A percentile compares a stretch with the other conserved stretches of the same genome.
These are phyloP conservation scores for Claviceps arundinis DNA, from an alignment of 2,329 filamentous ascomycete genomes.

Conservation along the genomic window DNA sequence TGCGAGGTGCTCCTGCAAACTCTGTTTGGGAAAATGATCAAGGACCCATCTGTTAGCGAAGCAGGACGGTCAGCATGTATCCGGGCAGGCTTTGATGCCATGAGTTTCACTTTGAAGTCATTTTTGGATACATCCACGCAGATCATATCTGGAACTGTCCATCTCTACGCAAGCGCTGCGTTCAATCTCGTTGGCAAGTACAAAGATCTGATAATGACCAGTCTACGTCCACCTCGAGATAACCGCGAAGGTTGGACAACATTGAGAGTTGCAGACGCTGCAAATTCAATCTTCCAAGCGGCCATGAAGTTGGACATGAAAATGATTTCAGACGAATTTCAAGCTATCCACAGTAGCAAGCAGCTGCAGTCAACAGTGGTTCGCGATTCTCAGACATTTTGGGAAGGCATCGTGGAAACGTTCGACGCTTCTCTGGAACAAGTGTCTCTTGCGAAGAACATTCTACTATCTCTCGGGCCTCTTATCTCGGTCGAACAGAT, in stretches of 20 bases:
- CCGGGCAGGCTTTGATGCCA: conserved; percentile 47
- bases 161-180: conserved; percentile 50
- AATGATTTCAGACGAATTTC: conserved; percentile 29
- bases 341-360: conserved; percentile 46
- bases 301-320: conserved; percentile 36
- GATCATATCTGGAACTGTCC: conserved; percentile 36
- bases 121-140: conserved; percentile 35
- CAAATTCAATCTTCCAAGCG: conserved; percentile 36
- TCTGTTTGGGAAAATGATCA: conserved; percentile 52
- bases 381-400: conserved; percentile 44
- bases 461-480: conserved; percentile 56
- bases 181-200: conserved; percentile 53
- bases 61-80: conserved; percentile 49
- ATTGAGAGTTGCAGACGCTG: conserved; percentile 29
- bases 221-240: conserved; percentile 15
- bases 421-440: conserved; percentile 67
- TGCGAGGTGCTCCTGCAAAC: conserved; percentile 68
- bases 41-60: conserved; percentile 39
- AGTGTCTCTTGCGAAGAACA: conserved; percentile 58
- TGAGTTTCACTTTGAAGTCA: conserved; percentile 42
- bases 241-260: conserved; percentile 24
- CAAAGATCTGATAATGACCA: conserved; percentile 41
- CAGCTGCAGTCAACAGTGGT: conserved; percentile 54
- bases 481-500: conserved; percentile 69
- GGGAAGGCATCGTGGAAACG: conserved; percentile 40